Percentiles rank a stretch among this genome's conserved stretches.
phyloP scores from a whole-genome alignment of 495 filamentous ascomycete genomes.

The Lophiostoma macrostomum region DNA sequence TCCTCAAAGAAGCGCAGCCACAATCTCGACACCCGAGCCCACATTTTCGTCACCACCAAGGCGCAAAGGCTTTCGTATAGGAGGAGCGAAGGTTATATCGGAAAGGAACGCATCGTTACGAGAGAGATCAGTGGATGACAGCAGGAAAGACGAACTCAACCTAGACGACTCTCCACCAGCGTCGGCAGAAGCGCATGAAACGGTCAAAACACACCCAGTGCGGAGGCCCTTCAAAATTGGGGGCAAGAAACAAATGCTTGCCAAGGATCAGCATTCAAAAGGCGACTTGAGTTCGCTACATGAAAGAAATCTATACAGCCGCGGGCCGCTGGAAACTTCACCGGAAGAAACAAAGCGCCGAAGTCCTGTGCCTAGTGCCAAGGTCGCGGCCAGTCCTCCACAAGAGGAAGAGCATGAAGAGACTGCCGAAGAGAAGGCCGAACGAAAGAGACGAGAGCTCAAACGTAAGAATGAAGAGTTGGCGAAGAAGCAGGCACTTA shows the following conservation, averaged over 20 bases:
- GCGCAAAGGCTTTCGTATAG: constrained; percentile 25
- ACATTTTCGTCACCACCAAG: constrained; percentile 1
- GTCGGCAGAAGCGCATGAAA: not conserved
- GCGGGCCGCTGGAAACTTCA: too few relatives aligned
- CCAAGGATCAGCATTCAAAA: not conserved
- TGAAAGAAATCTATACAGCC: too few relatives aligned
- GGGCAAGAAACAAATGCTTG: constrained; percentile 9
- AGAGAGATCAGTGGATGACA: not conserved
- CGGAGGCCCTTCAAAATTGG: constrained; percentile 27
- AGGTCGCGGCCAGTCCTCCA: constrained; percentile 9
- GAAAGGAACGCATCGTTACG: not conserved
- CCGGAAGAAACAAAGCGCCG: too few relatives aligned
- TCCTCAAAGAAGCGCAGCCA: not conserved
- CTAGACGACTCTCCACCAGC: too few relatives aligned
- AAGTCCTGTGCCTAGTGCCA: not conserved
- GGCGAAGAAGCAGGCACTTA: constrained; percentile 38
- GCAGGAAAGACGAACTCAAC: too few relatives aligned
- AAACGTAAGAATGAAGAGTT: constrained; percentile 36
- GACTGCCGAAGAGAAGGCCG: constrained; percentile 40
- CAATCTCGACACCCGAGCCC: not conserved
- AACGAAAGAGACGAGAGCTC: constrained; percentile 39
- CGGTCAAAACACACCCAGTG: not conserved
- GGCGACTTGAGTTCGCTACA: too few relatives aligned
- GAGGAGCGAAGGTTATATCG: constrained; percentile 7
- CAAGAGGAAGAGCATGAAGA: constrained; percentile 30